These are phyloP conservation scores for Seiridium unicorne DNA, from an alignment of 2,329 filamentous ascomycete species.

Conservation along the genomic window DNA sequence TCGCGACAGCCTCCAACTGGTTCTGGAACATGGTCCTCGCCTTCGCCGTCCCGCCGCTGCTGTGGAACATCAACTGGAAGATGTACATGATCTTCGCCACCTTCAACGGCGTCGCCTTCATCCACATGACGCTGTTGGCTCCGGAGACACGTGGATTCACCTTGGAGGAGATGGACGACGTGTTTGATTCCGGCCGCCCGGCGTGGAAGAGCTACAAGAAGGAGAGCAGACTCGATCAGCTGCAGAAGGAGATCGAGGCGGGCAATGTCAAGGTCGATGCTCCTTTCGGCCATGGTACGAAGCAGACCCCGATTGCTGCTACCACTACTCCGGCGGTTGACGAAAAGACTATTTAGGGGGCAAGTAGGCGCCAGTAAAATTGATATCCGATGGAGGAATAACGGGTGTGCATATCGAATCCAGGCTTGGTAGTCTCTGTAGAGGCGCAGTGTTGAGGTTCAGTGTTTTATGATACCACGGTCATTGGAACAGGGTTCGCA, in stretches of 20 bases:
- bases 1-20: constrained; percentile 63
- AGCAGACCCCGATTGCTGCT: background rate
- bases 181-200: constrained; percentile 61
- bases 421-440: too few relatives aligned
- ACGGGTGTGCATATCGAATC: too few relatives aligned
- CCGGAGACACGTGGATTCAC: constrained; percentile 72
- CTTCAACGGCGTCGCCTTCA: constrained; percentile 66
- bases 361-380: too few relatives aligned
- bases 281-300: background rate
- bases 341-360: background rate
- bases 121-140: constrained; percentile 64
- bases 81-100: constrained; percentile 75
- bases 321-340: background rate
- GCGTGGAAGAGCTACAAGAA: constrained; percentile 54
- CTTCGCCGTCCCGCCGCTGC: constrained; percentile 48
- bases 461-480: too few relatives aligned
- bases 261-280: constrained; percentile 38
- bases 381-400: too few relatives aligned
- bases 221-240: constrained; percentile 41
- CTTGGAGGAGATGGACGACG: constrained; percentile 73
- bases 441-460: too few relatives aligned
- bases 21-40: constrained; percentile 56
- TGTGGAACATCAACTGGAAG: constrained; percentile 57
- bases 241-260: constrained; percentile 46
- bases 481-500: too few relatives aligned